phyloP scores from a whole-genome alignment of 441 rosid genomes.

The Bocquillonia castaneifolia region DNA sequence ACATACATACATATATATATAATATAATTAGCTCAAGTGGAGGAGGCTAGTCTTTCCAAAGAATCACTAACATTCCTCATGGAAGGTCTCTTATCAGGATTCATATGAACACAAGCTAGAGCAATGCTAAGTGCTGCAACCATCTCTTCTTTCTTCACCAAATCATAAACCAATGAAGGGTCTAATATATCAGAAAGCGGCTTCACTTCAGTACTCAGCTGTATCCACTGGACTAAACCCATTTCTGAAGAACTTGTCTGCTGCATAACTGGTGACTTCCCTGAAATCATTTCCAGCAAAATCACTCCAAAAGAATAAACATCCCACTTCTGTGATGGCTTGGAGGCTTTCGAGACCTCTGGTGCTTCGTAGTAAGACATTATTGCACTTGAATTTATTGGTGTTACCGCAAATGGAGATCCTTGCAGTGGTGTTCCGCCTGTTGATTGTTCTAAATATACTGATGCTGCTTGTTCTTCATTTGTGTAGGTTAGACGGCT shows the following conservation, averaged over 20 bases:
- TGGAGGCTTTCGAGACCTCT: constrained; percentile 58
- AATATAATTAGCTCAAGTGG: neutral
- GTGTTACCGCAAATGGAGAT: constrained; percentile 51
- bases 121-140: constrained; percentile 63
- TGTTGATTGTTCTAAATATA: constrained; percentile 33
- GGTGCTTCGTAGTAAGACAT: constrained; percentile 77
- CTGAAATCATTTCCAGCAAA: constrained; percentile 64
- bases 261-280: constrained; percentile 50
- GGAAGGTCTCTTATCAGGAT: constrained; percentile 72
- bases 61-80: constrained; percentile 64
- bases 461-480: constrained; percentile 40
- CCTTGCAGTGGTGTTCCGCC: constrained; percentile 45
- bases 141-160: constrained; percentile 60
- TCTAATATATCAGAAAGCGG: constrained; percentile 67
- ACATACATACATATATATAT: too few species aligned
- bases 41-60: constrained; percentile 41
- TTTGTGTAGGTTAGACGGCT: constrained; percentile 66
- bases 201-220: constrained; percentile 68
- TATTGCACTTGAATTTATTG: constrained; percentile 44
- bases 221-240: constrained; percentile 69
- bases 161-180: constrained; percentile 56
- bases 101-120: constrained; percentile 61
- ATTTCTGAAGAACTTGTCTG: constrained; percentile 52
- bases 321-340: constrained; percentile 96
- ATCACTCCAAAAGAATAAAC: constrained; percentile 81